Conservation (phyloP, 805 yeast genomes). For the Yueomyces sp. region DNA sequence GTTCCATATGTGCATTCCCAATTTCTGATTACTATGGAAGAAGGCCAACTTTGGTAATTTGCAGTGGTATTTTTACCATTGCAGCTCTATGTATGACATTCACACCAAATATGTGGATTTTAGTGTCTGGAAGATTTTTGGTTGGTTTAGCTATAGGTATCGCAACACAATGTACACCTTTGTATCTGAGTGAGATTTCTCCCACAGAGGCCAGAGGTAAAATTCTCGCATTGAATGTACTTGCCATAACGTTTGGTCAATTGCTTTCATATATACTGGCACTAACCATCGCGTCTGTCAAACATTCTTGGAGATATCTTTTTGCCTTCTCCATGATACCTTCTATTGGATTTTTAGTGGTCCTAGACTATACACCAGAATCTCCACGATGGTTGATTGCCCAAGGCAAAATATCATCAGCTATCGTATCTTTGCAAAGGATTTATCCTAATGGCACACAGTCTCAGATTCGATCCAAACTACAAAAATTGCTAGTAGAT, state of each 20-base stretch:
- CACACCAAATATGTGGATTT: slow-evolving; percentile 26
- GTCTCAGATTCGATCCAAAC: slow-evolving; percentile 32
- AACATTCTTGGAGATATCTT: slow-evolving; percentile 27
- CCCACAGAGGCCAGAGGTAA: slow-evolving; percentile 30
- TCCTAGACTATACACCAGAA: slow-evolving; percentile 35
- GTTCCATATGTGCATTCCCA: slow-evolving; percentile 37
- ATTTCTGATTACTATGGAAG: slow-evolving; percentile 39
- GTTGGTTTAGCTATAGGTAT: slow-evolving; percentile 67
- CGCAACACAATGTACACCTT: slow-evolving; percentile 55
- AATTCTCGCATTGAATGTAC: slow-evolving; percentile 26
- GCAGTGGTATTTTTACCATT: slow-evolving; percentile 33
- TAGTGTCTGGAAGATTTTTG: slow-evolving; percentile 42
- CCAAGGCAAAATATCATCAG: slow-evolving; percentile 20
- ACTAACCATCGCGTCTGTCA: slow-evolving; percentile 12
- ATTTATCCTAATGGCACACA: slow-evolving; percentile 31
- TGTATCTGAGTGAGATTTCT: slow-evolving; percentile 40
- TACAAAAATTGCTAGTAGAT: slow-evolving; percentile 36
- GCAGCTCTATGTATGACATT: slow-evolving; percentile 39
- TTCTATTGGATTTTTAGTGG: slow-evolving; percentile 26
- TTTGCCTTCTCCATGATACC: slow-evolving; percentile 29
- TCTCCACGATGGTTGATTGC: slow-evolving; percentile 34
- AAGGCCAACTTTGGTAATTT: slow-evolving; percentile 25
- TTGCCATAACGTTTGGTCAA: slow-evolving; percentile 39
- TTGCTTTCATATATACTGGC: slow-evolving; percentile 31
- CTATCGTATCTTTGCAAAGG: slow-evolving; percentile 31